Percentiles rank a stretch among this genome's conserved stretches.
Conservation (phyloP, 306 rosid species). For the Glycine tomentella region DNA sequence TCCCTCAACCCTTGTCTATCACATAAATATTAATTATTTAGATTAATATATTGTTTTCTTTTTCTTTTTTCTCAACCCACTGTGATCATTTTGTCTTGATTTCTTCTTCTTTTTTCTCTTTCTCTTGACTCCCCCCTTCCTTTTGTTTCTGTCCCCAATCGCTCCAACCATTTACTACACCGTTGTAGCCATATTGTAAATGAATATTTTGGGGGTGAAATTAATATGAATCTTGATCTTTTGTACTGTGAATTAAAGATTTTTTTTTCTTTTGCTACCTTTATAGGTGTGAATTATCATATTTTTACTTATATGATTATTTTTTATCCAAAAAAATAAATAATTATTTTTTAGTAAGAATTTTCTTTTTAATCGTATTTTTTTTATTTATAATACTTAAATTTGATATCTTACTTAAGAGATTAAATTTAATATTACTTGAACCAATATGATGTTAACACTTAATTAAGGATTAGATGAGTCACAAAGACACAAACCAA, state of each 20-base stretch:
- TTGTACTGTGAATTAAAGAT: neutral
- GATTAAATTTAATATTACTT: too few species aligned
- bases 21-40: neutral
- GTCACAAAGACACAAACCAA: neutral
- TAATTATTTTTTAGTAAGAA: too few species aligned
- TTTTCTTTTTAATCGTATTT: too few species aligned
- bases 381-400: too few species aligned
- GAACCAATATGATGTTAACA: too few species aligned
- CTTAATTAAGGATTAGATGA: too few species aligned
- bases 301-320: too few species aligned
- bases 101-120: neutral
- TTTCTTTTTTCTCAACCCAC: neutral
- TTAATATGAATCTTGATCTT: slow-evolving; percentile 31
- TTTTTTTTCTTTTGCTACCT: too few species aligned
- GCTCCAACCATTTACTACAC: slow-evolving; percentile 7
- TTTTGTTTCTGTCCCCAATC: neutral
- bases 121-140: neutral
- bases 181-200: slow-evolving; percentile 49
- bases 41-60: neutral
- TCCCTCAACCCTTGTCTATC: slow-evolving; percentile 45
- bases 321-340: too few species aligned
- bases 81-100: slow-evolving; percentile 17
- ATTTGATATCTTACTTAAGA: too few species aligned
- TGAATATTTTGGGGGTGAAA: slow-evolving; percentile 47
- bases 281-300: too few species aligned